Evolutionary conservation across 768 basidiomycete species (phyloP), one percentile per base, ranked within the genome.

Genomic region (Trametes coccinea): DNA sequence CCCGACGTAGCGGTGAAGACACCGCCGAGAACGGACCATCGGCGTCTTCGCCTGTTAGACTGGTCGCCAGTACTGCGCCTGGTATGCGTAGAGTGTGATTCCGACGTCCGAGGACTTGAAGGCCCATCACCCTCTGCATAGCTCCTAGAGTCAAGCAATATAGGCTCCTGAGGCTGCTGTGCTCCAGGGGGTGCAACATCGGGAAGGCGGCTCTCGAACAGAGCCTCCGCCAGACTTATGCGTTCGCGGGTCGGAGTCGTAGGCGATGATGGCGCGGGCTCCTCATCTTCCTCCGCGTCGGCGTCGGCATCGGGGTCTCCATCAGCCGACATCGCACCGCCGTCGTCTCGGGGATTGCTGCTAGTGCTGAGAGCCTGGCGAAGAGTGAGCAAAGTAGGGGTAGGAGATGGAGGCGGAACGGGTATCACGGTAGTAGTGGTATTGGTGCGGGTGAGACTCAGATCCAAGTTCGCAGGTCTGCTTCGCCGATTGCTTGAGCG

Each of bases 191-290:
- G 91, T 14, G 92, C 89, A 13, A 90, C 70, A 39, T 87, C 81
- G 6, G 92, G 91, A 34, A 90, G 73, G 40, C 92, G 86, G 66
- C 91, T 92, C 76, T 94, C 92, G 55, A 89, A 69, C 17, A 94
- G 76, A 9, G 87, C 87, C 65, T 93, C 85, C 0, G 81, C 86
- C 44, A 94, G 80, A 30, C 85, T 87, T 40, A 94, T 87, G 30
- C 80, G 79, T 37, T 90, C 88, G 56, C 85, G 72, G 43, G 69
- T 72, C 0, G 74, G 70, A 13, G 70, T 71, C 6, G 69, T 67
- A 13, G 68, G 68, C 0, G 76, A 75, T 56, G 74, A 72, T 11
- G 71, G 66, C 16, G 69, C 68, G 3, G 66, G 48, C 17, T 66
- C 69, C 7, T 78, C 80, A 22, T 80, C 82, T 27, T 85, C 86